A percentile compares a stretch with the other conserved stretches of the same genome.
Conservation (phyloP, 371 early-diverging fungal species). For the Neoconidiobolus thromboides region DNA sequence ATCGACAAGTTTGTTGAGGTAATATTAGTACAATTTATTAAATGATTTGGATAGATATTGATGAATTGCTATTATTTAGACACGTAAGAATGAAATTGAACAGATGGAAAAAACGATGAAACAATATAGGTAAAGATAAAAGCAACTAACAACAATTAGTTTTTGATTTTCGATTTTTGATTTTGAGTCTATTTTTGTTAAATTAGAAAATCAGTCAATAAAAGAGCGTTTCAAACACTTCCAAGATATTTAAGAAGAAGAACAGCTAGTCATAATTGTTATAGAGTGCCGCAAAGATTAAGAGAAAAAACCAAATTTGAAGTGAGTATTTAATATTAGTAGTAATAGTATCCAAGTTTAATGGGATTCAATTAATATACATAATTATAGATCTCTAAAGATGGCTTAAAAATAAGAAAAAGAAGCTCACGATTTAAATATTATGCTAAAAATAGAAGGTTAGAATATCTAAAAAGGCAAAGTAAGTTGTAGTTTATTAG, state of each 20-base stretch:
- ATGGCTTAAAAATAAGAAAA: slow-evolving; percentile 16
- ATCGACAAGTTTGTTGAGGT: no score
- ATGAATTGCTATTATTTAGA: no score
- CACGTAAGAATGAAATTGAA: no score
- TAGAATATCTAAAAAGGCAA: slow-evolving; percentile 34
- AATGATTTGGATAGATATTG: no score
- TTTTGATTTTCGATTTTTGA: no score
- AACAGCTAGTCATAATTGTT: slow-evolving; percentile 82
- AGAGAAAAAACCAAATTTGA: slow-evolving; percentile 52
- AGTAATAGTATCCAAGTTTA: not conserved
- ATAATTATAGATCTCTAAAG: not conserved
- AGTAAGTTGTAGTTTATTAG: slow-evolving; percentile 11
- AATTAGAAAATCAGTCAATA: not conserved
- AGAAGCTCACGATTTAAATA: slow-evolving; percentile 12
- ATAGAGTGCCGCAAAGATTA: slow-evolving; percentile 57
- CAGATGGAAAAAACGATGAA: no score
- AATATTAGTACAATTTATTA: no score
- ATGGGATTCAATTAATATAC: not conserved
- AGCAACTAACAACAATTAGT: no score
- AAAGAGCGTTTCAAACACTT: slow-evolving; percentile 68
- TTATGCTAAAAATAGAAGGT: not conserved
- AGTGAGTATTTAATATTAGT: slow-evolving; percentile 16
- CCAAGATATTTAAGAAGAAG: slow-evolving; percentile 76
- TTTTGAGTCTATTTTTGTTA: no score
- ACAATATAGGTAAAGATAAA: no score